Evolutionary conservation across 768 basidiomycete genomes (phyloP).

Genomic region (Mycena haematopus): DNA sequence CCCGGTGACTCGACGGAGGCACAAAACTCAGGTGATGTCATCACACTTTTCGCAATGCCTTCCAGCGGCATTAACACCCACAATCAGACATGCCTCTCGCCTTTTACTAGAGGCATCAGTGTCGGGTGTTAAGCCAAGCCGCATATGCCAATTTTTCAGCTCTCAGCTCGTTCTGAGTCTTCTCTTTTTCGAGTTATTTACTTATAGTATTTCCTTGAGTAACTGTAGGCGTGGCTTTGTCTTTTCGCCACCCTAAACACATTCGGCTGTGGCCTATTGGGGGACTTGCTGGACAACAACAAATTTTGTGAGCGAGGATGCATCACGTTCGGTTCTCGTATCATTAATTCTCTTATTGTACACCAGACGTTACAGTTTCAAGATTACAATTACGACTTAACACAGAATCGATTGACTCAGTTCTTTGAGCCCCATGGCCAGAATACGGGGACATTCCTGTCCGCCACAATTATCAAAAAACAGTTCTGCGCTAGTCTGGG

Average conservation of each 20-base stretch:
- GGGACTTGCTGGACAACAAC: too few relatives aligned
- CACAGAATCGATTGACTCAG: not conserved
- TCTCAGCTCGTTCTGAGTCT: constrained; percentile 50
- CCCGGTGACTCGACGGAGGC: constrained; percentile 50
- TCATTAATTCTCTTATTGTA: too few relatives aligned
- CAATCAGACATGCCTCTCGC: constrained; percentile 71
- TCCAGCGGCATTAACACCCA: constrained; percentile 58
- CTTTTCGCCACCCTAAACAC: too few relatives aligned
- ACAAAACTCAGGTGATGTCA: constrained; percentile 45
- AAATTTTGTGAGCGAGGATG: too few relatives aligned
- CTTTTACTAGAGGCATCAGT: constrained; percentile 77
- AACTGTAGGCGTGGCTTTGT: too few relatives aligned
- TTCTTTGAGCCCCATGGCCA: constrained; percentile 50
- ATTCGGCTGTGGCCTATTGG: too few relatives aligned
- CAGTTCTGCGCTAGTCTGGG: not conserved
- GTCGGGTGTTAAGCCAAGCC: constrained; percentile 55
- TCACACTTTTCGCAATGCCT: fast-evolving
- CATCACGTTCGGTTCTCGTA: too few relatives aligned
- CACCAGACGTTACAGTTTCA: not conserved
- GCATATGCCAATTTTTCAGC: constrained; percentile 65
- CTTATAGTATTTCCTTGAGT: too few relatives aligned
- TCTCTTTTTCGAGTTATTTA: too few relatives aligned
- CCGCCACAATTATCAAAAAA: constrained; percentile 4
- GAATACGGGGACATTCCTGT: constrained; percentile 50
- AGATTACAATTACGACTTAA: not conserved